Evolutionary conservation across 1,284 basidiomycete species (phyloP), one percentile per base, ranked within the genome.

Genomic region (Erythrobasidium hasegawianum): DNA sequence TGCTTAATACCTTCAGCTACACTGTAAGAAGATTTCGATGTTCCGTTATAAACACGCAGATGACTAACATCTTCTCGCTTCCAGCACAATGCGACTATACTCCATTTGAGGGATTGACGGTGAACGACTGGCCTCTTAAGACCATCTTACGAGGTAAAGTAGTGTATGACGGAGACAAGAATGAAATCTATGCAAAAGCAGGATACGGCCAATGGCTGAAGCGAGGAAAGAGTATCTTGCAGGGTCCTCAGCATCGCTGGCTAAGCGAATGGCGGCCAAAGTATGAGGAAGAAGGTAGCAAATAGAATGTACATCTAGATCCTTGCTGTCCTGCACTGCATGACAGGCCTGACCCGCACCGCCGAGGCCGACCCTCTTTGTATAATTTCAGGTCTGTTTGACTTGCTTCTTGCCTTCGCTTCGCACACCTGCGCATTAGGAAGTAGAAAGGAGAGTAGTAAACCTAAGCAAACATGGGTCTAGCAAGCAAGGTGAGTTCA

Each of bases 71-170:
- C n/a, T n/a, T n/a, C n/a, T n/a, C n/a, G n/a, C n/a, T n/a, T n/a
- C n/a, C n/a, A n/a, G n/a, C 59, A 9, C 64, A 64, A 0, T 69
- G 69, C 29, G 71, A 71, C 22, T 73, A 75, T 59, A 74, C 73
- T 0, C 72, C 72, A 1, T 75, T 68, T 56, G 73, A 75, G 59
- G 72, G 69, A 5, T 71, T 71, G 67, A 50, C 57, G 16, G 54
- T 75, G 10, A 22, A 60, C n/a, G 72, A 74, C 57, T 74, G 72
- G 73, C 73, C 73, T 2, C 62, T 68, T 29, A 11, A 68, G 38
- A 72, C 72, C 7, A 58, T 73, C 14, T 68, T 75, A 9, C 70
- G 74, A 2, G 74, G 73, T 2, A 41, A 74, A 29, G 55, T 74
- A 41, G 74, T 72, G 11, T 75, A 73, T 58, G 69, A 72, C 50